Evolutionary conservation across 2,329 filamentous ascomycete genomes (phyloP).

Genomic region (Ascochyta rabiei): DNA sequence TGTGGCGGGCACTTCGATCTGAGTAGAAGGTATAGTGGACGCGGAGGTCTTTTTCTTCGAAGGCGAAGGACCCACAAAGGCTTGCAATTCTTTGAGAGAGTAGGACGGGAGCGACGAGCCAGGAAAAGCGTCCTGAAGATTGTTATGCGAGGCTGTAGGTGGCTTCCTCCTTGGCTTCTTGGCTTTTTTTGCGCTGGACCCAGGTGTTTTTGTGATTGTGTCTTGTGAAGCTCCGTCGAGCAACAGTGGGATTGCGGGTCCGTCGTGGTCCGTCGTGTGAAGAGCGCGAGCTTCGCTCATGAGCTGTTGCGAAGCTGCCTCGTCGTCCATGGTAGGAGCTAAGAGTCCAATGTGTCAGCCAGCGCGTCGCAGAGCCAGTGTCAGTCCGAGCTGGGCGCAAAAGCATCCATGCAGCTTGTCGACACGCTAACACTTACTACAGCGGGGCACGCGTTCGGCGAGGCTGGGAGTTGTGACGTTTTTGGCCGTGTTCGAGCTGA

Average conservation of each 20-base stretch:
- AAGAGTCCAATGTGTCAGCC: slow-evolving; percentile 17
- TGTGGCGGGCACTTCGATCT: slow-evolving; percentile 23
- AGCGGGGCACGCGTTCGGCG: slow-evolving; percentile 17
- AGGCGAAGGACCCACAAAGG: slow-evolving; percentile 1
- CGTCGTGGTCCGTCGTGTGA: neutral
- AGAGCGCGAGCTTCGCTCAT: slow-evolving; percentile 21
- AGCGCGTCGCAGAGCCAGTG: neutral
- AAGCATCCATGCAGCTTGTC: neutral
- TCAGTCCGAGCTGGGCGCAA: neutral
- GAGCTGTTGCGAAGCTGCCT: slow-evolving; percentile 29
- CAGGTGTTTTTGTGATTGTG: neutral
- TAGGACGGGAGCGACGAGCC: neutral
- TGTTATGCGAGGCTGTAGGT: neutral
- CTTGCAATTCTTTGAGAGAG: neutral
- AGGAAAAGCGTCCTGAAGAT: neutral
- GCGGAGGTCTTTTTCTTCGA: neutral
- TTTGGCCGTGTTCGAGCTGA: neutral
- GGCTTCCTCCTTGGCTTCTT: slow-evolving; percentile 1
- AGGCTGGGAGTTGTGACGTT: slow-evolving; percentile 11
- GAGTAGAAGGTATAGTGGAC: neutral
- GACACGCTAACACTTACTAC: slow-evolving; percentile 22
- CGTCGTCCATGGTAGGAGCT: slow-evolving; percentile 29
- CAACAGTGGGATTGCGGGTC: slow-evolving; percentile 5
- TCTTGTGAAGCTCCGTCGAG: neutral
- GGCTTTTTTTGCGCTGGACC: neutral